Conservation (phyloP, 345 rosid species). For the Aquilaria yunnanensis region DNA sequence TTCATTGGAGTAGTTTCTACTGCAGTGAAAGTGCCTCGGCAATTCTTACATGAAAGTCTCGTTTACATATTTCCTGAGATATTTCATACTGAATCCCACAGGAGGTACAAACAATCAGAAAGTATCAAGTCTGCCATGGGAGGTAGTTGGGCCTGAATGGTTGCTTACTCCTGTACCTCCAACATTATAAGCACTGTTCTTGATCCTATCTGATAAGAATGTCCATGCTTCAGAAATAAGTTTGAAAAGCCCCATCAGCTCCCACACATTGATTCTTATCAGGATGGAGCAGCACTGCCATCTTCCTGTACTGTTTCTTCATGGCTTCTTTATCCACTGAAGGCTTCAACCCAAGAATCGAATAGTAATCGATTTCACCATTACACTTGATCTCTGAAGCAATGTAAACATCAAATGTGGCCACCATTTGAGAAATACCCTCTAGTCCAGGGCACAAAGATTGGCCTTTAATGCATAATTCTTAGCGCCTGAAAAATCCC, state of each 20-base stretch:
- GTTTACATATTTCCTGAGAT: conserved; percentile 90
- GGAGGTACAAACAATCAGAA: conserved; percentile 97
- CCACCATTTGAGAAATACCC: conserved; percentile 88
- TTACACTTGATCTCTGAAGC: conserved; percentile 66
- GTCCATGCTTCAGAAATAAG: conserved; percentile 95
- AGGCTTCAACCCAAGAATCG: conserved; percentile 88
- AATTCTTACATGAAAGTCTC: conserved; percentile 97
- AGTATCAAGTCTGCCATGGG: conserved; percentile 68
- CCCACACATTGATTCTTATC: conserved; percentile 90
- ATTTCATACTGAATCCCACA: conserved; percentile 97
- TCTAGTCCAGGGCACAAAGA: conserved; percentile 70
- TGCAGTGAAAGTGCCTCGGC: conserved; percentile 87
- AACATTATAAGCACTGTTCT: conserved; percentile 64
- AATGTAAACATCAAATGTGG: conserved; percentile 83
- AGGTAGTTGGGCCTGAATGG: conserved; percentile 38
- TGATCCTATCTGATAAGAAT: conserved; percentile 55
- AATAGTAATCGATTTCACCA: conserved; percentile 74
- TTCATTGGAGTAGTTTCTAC: conserved; percentile 79
- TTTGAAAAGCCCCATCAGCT: conserved; percentile 97
- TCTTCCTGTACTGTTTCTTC: conserved; percentile 85
- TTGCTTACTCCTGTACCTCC: conserved; percentile 40
- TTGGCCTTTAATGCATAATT: conserved; percentile 77
- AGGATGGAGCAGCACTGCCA: conserved; percentile 94
- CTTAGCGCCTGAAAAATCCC: conserved; percentile 74
- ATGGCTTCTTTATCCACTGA: conserved; percentile 77